Base-by-base conservation (phyloP, 345 rosid genomes). In the Salix udensis region DNA sequence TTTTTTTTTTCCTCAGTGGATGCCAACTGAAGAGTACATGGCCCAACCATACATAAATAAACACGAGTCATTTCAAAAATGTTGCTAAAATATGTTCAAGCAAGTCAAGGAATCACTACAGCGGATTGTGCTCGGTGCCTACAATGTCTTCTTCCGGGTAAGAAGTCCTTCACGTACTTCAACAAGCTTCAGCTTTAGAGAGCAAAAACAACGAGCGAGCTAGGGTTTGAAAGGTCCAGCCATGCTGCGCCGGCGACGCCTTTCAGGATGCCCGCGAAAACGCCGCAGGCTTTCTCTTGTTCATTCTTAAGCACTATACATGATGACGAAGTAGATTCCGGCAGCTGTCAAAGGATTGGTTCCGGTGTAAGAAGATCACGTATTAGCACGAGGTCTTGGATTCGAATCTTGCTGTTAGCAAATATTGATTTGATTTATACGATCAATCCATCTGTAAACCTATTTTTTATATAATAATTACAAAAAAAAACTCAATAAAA, bases 1-100 rank as follows among this genome's bases (percentile, higher is more conserved):
- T n/a, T n/a, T 24, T 24, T 30, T 30, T 55, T 58, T 1, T 46
- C 16, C 42, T 18, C 80, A 94, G 96, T 94, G 98, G 94, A 92
- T 94, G 93, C 78, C 88, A 10, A 68, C 89, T 23, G 76, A 86
- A 37, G 96, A 92, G 19, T 94, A 92, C 52, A 86, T 89, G 48
- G 82, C 84, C 9, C 97, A 94, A 67, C 86, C 90, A 4, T 91
- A 78, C 76, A 76, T 85, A 67, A 76, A 74, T 39, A 24, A 76
- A 34, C 82, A 89, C 6, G 78, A 82, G 80, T 70, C 82, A 46
- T 91, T 91, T 94, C 86, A 80, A 78, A 58, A 62, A 73, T 75
- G 69, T 90, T 60, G 92, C 93, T 26, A 61, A 86, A 69, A 83
- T 94, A 62, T 94, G 98, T 85, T 73, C 72, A 71, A 75, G 82